Evolutionary conservation across 139 green algal genomes (phyloP), one percentile per base, ranked within the genome.

Genomic region (Closterium sp.): DNA sequence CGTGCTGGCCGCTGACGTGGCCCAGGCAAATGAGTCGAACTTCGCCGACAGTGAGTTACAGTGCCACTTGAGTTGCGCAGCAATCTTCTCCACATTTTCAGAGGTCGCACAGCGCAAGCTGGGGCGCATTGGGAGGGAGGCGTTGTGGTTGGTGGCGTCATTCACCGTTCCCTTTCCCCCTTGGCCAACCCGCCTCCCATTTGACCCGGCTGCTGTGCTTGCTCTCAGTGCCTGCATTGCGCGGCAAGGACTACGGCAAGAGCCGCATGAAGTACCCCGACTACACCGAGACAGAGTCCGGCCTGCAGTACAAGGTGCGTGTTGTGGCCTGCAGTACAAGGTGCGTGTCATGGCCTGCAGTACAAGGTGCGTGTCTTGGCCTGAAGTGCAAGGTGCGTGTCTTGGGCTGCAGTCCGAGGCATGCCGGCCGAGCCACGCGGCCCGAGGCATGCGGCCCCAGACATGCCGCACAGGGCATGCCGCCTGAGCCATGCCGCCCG

Each of bases 241-340:
- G 88, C 81, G 96, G 95, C 66, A 99, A 98, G 91, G 97, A 98
- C 90, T 99, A 98, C 92, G 97, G 97, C 64, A 99, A 99, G 94
- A 86, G 69, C 23, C 95, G 0, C n/a, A 88, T 88, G 86, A 94
- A 86, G 4, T 96, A 96, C 86, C 28, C 90, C 30, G 95, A 97
- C 90, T 97, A 94, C 83, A 95, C 88, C 9, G 34, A 76, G 6
- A 94, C 89, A 19, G 25, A 33, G 9, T 91, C 87, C 19, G 94
- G 94, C 25, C 81, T 95, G 84, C 94, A 95, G 91, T 95, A 94
- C 85, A 94, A 93, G 91, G 90, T 93, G 31, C n/a, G 23, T 19
- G 23, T n/a, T 19, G 34, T 4, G 28, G 21, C 23, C 84, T 32
- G 19, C 84, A 21, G 19, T 88, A 21, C 25, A 19, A 19, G 12